These are phyloP conservation scores for Diplodia corticola DNA, from an alignment of 2,329 filamentous ascomycete genomes.

Conservation along the genomic window DNA sequence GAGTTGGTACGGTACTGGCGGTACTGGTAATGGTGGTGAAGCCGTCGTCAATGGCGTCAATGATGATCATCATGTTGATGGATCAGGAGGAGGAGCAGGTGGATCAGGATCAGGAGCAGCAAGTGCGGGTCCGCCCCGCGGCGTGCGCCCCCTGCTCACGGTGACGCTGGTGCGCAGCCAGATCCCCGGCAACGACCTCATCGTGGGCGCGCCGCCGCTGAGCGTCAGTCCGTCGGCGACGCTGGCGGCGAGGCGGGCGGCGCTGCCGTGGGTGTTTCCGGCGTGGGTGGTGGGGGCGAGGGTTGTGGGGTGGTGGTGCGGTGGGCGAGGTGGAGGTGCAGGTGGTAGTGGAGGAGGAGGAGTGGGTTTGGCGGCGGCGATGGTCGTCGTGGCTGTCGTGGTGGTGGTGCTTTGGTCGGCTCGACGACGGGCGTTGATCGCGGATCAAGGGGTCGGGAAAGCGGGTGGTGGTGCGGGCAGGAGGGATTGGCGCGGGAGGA, in stretches of 20 bases:
- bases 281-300: neutral
- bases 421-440: neutral
- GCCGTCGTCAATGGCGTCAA: no score
- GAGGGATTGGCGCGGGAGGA: neutral
- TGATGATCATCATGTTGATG: no score
- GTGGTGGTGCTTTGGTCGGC: neutral
- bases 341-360: no score
- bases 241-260: neutral
- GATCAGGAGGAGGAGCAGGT: no score
- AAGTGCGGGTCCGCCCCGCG: constrained; percentile 5
- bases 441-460: neutral
- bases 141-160: constrained; percentile 9
- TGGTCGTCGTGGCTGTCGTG: no score
- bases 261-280: neutral
- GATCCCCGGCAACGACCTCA: neutral
- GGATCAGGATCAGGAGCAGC: no score
- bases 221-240: neutral
- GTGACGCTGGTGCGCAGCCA: constrained; percentile 7
- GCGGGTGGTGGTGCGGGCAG: neutral
- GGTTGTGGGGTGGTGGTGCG: neutral
- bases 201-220: constrained; percentile 4
- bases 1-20: neutral
- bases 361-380: no score
- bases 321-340: neutral
- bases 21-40: no score